phyloP scores from a whole-genome alignment of 2,329 filamentous ascomycete genomes.

The Penicillium digitatum region DNA sequence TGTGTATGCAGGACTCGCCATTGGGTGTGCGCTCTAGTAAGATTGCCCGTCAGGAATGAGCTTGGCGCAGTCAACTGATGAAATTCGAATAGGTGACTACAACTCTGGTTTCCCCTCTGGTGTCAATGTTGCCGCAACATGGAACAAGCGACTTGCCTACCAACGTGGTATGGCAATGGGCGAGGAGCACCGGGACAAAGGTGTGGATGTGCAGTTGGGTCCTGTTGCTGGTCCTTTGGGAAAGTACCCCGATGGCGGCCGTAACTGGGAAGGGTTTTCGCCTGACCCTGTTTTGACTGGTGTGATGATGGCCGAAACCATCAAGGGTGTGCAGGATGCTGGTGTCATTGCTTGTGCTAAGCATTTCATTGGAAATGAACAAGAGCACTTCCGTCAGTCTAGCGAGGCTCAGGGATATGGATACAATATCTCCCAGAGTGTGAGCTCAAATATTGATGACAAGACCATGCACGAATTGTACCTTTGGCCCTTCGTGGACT shows the following conservation, averaged over 20 bases:
- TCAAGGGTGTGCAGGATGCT: constrained; percentile 75
- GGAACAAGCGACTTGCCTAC: constrained; percentile 68
- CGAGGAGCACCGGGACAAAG: constrained; percentile 69
- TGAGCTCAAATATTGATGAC: constrained; percentile 61
- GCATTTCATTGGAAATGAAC: constrained; percentile 71
- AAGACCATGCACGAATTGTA: constrained; percentile 62
- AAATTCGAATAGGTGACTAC: constrained; percentile 57
- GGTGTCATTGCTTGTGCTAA: constrained; percentile 82
- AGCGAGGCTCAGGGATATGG: constrained; percentile 57
- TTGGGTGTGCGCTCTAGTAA: constrained; percentile 68
- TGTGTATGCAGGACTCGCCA: constrained; percentile 87
- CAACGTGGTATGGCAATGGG: constrained; percentile 70
- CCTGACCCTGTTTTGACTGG: constrained; percentile 74
- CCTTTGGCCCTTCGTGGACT: constrained; percentile 66
- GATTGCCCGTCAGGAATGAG: constrained; percentile 13
- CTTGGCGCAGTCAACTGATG: not conserved
- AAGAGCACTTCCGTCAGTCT: constrained; percentile 66
- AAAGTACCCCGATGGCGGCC: constrained; percentile 62
- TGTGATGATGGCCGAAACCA: constrained; percentile 65
- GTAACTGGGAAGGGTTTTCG: constrained; percentile 65
- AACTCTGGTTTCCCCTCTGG: constrained; percentile 77
- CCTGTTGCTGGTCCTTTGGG: constrained; percentile 73
- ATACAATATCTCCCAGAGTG: constrained; percentile 58
- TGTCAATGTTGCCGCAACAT: constrained; percentile 77
- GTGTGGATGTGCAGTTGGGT: constrained; percentile 69